Evolutionary conservation across 2,329 filamentous ascomycete genomes (phyloP).

Genomic region (Talaromyces albobiverticillius): DNA sequence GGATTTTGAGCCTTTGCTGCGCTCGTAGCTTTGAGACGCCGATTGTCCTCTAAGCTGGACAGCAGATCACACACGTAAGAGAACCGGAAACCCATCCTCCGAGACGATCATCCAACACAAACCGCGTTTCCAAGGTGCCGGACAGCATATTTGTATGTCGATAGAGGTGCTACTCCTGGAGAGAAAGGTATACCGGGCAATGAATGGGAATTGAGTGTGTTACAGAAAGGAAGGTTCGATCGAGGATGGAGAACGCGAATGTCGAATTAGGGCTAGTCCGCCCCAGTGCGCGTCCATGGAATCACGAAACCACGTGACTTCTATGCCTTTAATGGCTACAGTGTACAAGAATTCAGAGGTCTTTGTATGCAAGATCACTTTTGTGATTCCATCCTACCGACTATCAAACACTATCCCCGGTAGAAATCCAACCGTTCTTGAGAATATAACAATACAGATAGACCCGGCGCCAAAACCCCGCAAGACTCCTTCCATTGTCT

Average conservation of each 20-base stretch:
- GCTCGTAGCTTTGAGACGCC: slow-evolving; percentile 32
- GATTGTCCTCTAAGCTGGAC: slow-evolving; percentile 59
- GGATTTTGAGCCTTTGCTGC: slow-evolving; percentile 26
- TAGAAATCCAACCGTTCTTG: background rate
- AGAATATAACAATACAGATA: background rate
- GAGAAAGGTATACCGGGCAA: background rate
- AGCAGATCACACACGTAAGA: slow-evolving; percentile 71
- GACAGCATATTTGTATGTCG: slow-evolving; percentile 6
- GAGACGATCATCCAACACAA: background rate
- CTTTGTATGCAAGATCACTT: background rate
- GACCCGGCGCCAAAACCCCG: slow-evolving; percentile 5
- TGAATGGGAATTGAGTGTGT: background rate
- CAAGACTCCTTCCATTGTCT: background rate
- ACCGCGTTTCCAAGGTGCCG: background rate
- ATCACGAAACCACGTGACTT: slow-evolving; percentile 33
- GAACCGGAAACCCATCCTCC: slow-evolving; percentile 55
- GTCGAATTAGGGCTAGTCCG: slow-evolving; percentile 10
- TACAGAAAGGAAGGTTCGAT: background rate
- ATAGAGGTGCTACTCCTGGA: background rate
- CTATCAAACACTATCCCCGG: background rate
- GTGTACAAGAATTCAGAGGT: no score
- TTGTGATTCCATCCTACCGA: background rate
- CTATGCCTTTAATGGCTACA: background rate
- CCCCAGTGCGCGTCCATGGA: slow-evolving; percentile 25
- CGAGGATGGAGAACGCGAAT: slow-evolving; percentile 2